A percentile compares a stretch with the other conserved stretches of the same genome.
Conservation (phyloP, 208 protist genomes). For the Acanthamoeba sp. region DNA sequence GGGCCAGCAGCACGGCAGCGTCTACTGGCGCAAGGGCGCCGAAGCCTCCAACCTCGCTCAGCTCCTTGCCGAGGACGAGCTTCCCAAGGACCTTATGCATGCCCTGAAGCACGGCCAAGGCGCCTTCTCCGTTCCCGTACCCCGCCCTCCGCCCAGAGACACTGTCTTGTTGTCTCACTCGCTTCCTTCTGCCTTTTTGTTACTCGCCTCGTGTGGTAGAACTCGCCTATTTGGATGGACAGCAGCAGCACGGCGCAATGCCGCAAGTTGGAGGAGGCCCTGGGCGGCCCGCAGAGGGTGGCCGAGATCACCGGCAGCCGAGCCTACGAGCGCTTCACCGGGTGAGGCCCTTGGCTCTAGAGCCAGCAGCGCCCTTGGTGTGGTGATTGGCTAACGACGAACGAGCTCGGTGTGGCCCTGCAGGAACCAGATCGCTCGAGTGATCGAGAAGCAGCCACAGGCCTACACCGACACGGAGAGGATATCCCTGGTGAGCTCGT, state of each 20-base stretch:
- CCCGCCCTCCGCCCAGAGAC: not conserved
- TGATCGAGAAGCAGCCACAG: slow-evolving; percentile 49
- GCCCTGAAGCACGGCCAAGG: not conserved
- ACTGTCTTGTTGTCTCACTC: not conserved
- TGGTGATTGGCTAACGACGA: not conserved
- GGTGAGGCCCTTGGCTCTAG: not conserved
- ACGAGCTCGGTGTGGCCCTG: not conserved
- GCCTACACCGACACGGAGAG: slow-evolving; percentile 74
- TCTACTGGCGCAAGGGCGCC: slow-evolving; percentile 83
- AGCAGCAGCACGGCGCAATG: slow-evolving; percentile 82
- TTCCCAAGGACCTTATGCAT: not conserved
- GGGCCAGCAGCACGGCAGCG: slow-evolving; percentile 84
- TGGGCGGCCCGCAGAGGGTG: slow-evolving; percentile 82
- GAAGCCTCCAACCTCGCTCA: slow-evolving; percentile 1
- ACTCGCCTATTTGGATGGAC: slow-evolving; percentile 89
- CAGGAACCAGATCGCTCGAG: slow-evolving; percentile 82
- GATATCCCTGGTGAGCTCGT: slow-evolving; percentile 86
- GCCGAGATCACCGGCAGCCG: slow-evolving; percentile 72
- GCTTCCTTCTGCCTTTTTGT: not conserved
- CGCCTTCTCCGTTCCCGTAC: slow-evolving; percentile 45
- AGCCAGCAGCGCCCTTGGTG: not conserved
- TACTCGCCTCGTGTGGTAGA: not conserved
- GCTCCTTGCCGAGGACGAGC: not conserved
- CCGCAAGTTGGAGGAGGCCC: slow-evolving; percentile 75
- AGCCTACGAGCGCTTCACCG: slow-evolving; percentile 87